These are phyloP conservation scores for Mycena polygramma DNA, from an alignment of 768 basidiomycete genomes.

Conservation along the genomic window DNA sequence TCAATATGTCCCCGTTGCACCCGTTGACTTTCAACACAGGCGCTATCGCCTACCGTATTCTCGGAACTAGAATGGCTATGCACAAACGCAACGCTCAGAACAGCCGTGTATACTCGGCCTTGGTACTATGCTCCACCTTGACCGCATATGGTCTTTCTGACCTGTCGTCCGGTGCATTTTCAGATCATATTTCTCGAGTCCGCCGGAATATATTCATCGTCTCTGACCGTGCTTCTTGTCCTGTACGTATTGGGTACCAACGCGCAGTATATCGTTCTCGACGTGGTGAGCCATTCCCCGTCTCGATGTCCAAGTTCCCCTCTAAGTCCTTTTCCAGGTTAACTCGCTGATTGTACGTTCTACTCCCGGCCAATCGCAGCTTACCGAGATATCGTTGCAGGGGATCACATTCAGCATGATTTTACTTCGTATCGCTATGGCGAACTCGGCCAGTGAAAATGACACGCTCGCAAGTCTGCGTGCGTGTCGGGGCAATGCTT, in stretches of 20 bases:
- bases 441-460: not conserved
- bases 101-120: slow-evolving; percentile 16
- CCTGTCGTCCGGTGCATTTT: not conserved
- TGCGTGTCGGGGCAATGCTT: not conserved
- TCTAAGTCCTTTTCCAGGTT: not conserved
- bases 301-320: not conserved
- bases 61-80: slow-evolving; percentile 10
- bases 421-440: slow-evolving; percentile 7
- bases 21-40: too few relatives aligned
- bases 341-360: slow-evolving; percentile 13
- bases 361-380: not conserved
- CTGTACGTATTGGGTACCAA: slow-evolving; percentile 1
- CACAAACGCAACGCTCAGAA: not conserved
- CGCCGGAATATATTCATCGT: slow-evolving; percentile 23
- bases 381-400: not conserved
- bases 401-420: slow-evolving; percentile 26
- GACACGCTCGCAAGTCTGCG: not conserved
- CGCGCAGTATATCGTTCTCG: slow-evolving; percentile 20
- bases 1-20: too few relatives aligned
- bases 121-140: slow-evolving; percentile 8
- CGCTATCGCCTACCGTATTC: slow-evolving; percentile 26
- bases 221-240: slow-evolving; percentile 8
- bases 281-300: not conserved
- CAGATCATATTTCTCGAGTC: slow-evolving; percentile 33
- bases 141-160: too few relatives aligned